Conservation (phyloP, 2,329 filamentous ascomycete genomes). For the Pseudocercospora crystallina region DNA sequence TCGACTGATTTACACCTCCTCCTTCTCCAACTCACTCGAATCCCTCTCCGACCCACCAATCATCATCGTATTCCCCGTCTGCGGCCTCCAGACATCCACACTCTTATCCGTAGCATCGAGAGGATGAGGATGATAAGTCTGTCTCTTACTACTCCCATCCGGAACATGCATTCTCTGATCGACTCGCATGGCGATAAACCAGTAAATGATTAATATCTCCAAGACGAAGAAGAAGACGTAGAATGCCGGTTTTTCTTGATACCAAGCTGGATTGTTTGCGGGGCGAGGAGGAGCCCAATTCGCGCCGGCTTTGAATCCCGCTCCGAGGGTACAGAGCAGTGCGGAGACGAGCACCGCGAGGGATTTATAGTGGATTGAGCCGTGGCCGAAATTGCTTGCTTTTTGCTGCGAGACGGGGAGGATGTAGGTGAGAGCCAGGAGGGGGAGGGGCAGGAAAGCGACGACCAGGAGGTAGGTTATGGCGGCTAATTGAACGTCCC, state of each 20-base stretch:
- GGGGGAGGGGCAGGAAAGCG: conserved; percentile 23
- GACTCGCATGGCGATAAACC: conserved; percentile 27
- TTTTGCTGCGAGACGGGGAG: conserved; percentile 13
- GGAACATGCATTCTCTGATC: conserved; percentile 33
- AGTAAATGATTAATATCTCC: conserved; percentile 33
- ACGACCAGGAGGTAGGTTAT: conserved; percentile 29
- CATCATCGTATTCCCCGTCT: no score
- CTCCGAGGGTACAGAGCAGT: conserved; percentile 22
- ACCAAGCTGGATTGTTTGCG: conserved; percentile 31
- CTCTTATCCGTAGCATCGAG: no score
- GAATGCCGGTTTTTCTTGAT: conserved; percentile 30
- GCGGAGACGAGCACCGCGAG: conserved; percentile 22
- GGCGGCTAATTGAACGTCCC: conserved; percentile 24
- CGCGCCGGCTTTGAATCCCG: conserved; percentile 30
- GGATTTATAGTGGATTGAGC: conserved; percentile 19
- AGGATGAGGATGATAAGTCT: neutral
- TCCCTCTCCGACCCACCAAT: no score
- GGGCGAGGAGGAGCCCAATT: conserved; percentile 29
- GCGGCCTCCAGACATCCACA: no score
- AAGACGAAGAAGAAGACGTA: conserved; percentile 32
- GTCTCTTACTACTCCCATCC: conserved; percentile 28
- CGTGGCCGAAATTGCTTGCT: conserved; percentile 21
- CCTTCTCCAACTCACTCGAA: no score
- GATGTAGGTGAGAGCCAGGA: conserved; percentile 20
- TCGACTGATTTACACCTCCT: no score